Evolutionary conservation across 331 rosid genomes (phyloP), one percentile per base, ranked within the genome.

Genomic region (Prunus yedoensis): DNA sequence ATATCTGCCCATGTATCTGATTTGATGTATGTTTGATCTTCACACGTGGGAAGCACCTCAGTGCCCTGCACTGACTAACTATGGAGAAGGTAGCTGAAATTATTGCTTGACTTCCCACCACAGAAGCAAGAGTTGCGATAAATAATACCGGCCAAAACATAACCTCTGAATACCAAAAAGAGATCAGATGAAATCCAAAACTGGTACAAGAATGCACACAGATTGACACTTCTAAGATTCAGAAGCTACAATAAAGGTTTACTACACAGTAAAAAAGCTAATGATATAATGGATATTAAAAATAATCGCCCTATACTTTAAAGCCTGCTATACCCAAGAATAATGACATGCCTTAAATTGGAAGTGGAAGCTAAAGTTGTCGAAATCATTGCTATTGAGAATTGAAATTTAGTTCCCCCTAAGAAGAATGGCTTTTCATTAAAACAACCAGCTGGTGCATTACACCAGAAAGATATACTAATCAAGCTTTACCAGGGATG

Each of bases 81-180:
- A 83, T 80, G 16, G 87, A 83, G 73, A 83, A 83, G 49, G 83
- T 83, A 59, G 83, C 86, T n/a, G 87, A 79, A 43, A 83, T 83
- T 49, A 83, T 76, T 14, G 87, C 87, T 46, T 79, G 87, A 67
- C 87, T 83, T 75, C 81, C 87, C 68, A 76, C 73, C 21, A 73
- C 76, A 54, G 87, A 61, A 50, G 87, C 87, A 50, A 83, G 78
- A 71, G 83, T 83, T 10, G 87, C 87, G 62, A 83, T 73, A 5
- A 74, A 28, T 16, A 83, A 45, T 27, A 83, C 83, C 0, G 87
- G 87, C 87, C 87, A 83, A 59, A 79, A 79, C 14, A 76, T 46
- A 49, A 56, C 63, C 67, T 79, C 87, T 79, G 74, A 41, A 59
- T 3, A 62, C 43, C 65, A 67, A 58, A 57, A 46, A 62, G n/a